A percentile compares a stretch with the other conserved stretches of the same genome.
Evolutionary conservation across 768 basidiomycete genomes (phyloP).

Genomic region (Agaricus subrufescens): DNA sequence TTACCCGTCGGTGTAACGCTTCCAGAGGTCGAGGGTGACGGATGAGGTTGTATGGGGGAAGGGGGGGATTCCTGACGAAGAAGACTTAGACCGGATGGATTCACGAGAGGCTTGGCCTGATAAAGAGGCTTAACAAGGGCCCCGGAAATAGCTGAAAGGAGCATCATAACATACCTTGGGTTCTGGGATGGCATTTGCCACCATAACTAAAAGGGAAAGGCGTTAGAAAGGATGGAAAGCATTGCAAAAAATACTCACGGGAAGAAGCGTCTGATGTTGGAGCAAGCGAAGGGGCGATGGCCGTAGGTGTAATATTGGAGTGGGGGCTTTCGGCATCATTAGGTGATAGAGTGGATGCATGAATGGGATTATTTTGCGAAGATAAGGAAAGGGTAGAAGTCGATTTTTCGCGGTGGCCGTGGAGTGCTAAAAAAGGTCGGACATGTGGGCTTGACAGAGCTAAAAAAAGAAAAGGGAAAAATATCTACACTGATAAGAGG

Average conservation of each 20-base stretch:
- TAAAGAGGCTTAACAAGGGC: neutral
- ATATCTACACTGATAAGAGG: neutral
- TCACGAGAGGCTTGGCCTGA: neutral
- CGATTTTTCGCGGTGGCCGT: no score
- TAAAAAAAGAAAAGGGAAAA: neutral
- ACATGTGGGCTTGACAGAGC: neutral
- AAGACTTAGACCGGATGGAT: slow-evolving; percentile 32
- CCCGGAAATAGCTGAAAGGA: neutral
- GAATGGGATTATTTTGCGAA: no score
- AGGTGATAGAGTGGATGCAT: neutral
- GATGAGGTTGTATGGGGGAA: slow-evolving; percentile 5
- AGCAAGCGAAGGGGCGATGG: neutral
- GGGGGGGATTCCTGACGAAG: slow-evolving; percentile 17
- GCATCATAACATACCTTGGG: neutral
- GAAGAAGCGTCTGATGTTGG: neutral
- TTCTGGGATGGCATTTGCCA: neutral
- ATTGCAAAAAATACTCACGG: neutral
- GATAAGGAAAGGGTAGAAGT: neutral
- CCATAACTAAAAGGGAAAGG: neutral
- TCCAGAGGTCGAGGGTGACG: slow-evolving; percentile 7
- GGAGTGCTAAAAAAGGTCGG: neutral
- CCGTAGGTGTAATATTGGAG: neutral
- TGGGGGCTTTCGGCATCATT: neutral
- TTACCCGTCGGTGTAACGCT: neutral
- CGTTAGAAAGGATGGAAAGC: neutral